Evolutionary conservation across 1,284 basidiomycete genomes (phyloP), one percentile per base, ranked within the genome.

Genomic region (Pyrrhoderma lamaoense): DNA sequence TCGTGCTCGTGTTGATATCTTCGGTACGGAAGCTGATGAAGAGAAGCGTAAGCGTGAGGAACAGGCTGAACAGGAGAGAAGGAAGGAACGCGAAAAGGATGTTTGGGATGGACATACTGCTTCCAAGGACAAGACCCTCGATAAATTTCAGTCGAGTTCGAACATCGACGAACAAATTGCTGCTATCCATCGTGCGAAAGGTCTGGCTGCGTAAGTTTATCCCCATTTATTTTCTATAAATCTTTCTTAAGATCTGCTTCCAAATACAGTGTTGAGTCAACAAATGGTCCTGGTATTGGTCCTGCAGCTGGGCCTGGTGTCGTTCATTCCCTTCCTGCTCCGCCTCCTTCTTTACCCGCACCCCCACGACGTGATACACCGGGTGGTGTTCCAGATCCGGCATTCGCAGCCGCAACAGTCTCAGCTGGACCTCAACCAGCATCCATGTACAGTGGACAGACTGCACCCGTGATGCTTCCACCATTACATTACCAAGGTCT

Each of bases 81-180:
- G 89, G 58, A 85, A 80, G 64, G 91, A 93, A 65, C 81, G 82
- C 64, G 93, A 94, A 68, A 93, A 89, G 67, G 87, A 90, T 58
- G 86, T 94, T 53, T 96, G 93, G 93, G 93, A 96, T 67, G 93
- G 93, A 61, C 93, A 95, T 67, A 93, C 92, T 2, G 86, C 89
- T 45, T 88, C 89, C 47, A 94, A 93, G 67, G 83, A 85, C 42
- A 82, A 82, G 61, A 93, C 90, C 1, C 73, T 93, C 62, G 85
- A 92, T 72, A 91, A 90, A 59, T 97, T 86, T 73, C 91, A 92
- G 52, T 83, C 83, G 13, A 87, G 86, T 58, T 91, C 89, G 70
- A 92, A 89, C 64, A 83, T 95, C 64, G 92, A 96, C 69, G 91
- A 95, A 63, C 92, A 95, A 65, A 95, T 96, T 66, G 89, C 90